These are phyloP conservation scores for Yarrowia osloensis DNA, from an alignment of 805 yeast genomes.

Conservation along the genomic window DNA sequence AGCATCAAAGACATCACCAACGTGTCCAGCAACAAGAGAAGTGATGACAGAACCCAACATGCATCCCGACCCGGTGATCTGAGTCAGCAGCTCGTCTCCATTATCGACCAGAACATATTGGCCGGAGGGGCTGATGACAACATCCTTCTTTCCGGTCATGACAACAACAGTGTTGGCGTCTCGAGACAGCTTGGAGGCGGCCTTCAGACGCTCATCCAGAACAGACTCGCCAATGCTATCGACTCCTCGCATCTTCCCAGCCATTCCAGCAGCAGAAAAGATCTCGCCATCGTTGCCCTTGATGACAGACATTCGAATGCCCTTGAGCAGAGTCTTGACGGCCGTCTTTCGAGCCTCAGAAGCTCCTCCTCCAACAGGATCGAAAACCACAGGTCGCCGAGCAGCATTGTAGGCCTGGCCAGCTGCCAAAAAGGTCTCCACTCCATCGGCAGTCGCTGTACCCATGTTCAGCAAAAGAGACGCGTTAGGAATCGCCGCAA, in stretches of 20 bases:
- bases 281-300: conserved; percentile 91
- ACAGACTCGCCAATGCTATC: conserved; percentile 48
- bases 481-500: conserved; percentile 56
- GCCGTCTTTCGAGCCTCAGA: conserved; percentile 56
- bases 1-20: conserved; percentile 47
- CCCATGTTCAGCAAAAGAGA: conserved; percentile 75
- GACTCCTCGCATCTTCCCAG: conserved; percentile 67
- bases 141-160: conserved; percentile 64
- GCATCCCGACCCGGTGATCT: conserved; percentile 81
- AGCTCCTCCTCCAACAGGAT: conserved; percentile 95
- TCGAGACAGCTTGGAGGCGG: conserved; percentile 53
- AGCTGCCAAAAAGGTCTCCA: conserved; percentile 54
- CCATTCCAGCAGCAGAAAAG: conserved; percentile 55
- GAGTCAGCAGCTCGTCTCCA: conserved; percentile 63
- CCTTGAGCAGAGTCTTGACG: conserved; percentile 53
- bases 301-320: conserved; percentile 61
- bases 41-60: conserved; percentile 74
- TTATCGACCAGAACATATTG: conserved; percentile 47
- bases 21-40: conserved; percentile 53
- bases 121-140: conserved; percentile 43
- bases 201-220: conserved; percentile 40
- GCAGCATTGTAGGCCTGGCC: conserved; percentile 56
- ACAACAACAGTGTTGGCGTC: conserved; percentile 63
- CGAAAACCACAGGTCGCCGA: conserved; percentile 69
- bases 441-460: conserved; percentile 52